Conservation (phyloP, 2,329 filamentous ascomycete genomes). For the Fusarium zealandicum region DNA sequence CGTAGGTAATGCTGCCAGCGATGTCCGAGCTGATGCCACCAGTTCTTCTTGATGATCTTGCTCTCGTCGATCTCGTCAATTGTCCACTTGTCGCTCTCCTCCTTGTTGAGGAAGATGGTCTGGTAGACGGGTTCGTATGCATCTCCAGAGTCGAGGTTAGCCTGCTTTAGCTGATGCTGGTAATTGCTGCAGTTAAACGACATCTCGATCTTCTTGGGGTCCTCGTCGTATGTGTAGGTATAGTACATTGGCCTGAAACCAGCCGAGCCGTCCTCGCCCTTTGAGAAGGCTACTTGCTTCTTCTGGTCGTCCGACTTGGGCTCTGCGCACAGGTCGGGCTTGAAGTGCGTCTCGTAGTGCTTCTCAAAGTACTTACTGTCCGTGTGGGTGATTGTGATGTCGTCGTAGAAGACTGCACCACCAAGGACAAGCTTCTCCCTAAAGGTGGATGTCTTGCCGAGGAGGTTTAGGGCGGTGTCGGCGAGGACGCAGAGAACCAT, state of each 20-base stretch:
- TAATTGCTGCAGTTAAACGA: constrained; percentile 80
- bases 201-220: constrained; percentile 69
- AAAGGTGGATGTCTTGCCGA: constrained; percentile 64
- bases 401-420: constrained; percentile 73
- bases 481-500: constrained; percentile 71
- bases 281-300: constrained; percentile 52
- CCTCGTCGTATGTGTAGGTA: constrained; percentile 64
- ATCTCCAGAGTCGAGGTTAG: constrained; percentile 27
- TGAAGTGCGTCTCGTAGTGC: constrained; percentile 71
- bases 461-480: constrained; percentile 68
- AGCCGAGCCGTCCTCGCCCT: constrained; percentile 56
- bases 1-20: constrained; percentile 68
- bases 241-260: constrained; percentile 71
- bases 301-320: constrained; percentile 51
- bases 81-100: constrained; percentile 63
- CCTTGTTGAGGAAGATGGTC: constrained; percentile 70
- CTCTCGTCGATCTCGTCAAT: constrained; percentile 63
- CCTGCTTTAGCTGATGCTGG: constrained; percentile 71
- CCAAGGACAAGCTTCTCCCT: constrained; percentile 72
- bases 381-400: constrained; percentile 74
- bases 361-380: constrained; percentile 70
- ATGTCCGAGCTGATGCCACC: constrained; percentile 74
- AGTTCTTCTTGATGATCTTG: constrained; percentile 69
- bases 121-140: constrained; percentile 71
- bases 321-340: constrained; percentile 57